Evolutionary conservation across 768 basidiomycete species (phyloP).

Genomic region (Leccinum aurantiacum): DNA sequence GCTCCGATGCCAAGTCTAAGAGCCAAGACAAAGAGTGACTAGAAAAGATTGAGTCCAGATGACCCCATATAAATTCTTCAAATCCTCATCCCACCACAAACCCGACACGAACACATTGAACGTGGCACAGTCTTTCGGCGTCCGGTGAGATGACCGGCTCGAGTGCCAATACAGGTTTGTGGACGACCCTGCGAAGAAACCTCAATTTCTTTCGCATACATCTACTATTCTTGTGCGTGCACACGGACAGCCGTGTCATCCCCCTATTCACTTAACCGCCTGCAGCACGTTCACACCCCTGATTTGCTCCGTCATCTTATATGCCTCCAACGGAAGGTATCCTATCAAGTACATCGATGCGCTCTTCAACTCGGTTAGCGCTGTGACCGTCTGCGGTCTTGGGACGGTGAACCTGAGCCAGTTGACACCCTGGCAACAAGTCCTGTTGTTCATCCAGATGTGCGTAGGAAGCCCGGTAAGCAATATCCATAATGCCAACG

Average conservation of each 20-base stretch:
- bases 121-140: background rate
- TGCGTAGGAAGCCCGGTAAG: constrained; percentile 70
- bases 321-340: constrained; percentile 73
- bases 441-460: constrained; percentile 75
- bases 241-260: constrained; percentile 2
- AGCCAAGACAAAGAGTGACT: too few relatives aligned
- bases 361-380: constrained; percentile 74
- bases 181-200: constrained; percentile 37
- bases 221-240: constrained; percentile 57
- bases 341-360: constrained; percentile 75
- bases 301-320: constrained; percentile 77
- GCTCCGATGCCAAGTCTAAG: too few relatives aligned
- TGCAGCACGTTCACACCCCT: constrained; percentile 75
- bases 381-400: constrained; percentile 78
- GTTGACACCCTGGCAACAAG: constrained; percentile 70
- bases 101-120: background rate
- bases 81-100: background rate
- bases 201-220: constrained; percentile 72
- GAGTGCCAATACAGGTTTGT: constrained; percentile 12
- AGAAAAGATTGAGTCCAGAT: too few relatives aligned
- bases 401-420: constrained; percentile 66
- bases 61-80: too few relatives aligned
- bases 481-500: constrained; percentile 8
- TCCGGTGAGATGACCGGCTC: constrained; percentile 7
- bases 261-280: constrained; percentile 5